Conservation (phyloP, 495 filamentous ascomycete genomes). For the Aspergillus wentii region DNA sequence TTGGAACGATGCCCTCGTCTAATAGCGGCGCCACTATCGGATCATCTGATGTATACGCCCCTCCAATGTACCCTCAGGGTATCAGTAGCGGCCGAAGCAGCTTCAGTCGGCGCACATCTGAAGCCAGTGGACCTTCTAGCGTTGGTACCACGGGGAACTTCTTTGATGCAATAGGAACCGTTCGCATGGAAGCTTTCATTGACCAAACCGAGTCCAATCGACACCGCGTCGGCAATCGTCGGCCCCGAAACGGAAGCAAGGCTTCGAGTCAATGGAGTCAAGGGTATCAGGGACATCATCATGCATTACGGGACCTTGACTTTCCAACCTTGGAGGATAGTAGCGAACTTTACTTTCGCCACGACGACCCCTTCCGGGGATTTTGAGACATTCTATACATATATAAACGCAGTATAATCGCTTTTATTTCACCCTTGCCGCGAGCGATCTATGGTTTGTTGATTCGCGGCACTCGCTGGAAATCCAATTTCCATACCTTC, state of each 20-base stretch:
- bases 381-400: too few species aligned
- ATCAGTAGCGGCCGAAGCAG: conserved; percentile 36
- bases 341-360: conserved; percentile 30
- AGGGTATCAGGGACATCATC: conserved; percentile 19
- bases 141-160: conserved; percentile 33
- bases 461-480: too few species aligned
- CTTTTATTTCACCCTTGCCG: too few species aligned
- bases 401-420: too few species aligned
- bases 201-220: conserved; percentile 35
- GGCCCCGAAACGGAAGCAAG: conserved; percentile 27
- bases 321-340: conserved; percentile 25
- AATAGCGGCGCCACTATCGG: conserved; percentile 42
- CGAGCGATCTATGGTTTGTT: too few species aligned
- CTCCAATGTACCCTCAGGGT: conserved; percentile 13
- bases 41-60: conserved; percentile 55
- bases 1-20: conserved; percentile 39
- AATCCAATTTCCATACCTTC: too few species aligned
- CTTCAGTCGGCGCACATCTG: conserved; percentile 38
- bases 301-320: too few species aligned
- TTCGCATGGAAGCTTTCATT: conserved; percentile 93
- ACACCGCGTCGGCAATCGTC: conserved; percentile 11
- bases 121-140: conserved; percentile 31
- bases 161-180: conserved; percentile 73
- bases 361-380: conserved; percentile 35
- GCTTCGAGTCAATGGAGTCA: conserved; percentile 34